phyloP scores from a whole-genome alignment of 2,329 filamentous ascomycete genomes.

The Bipolaris oryzae region DNA sequence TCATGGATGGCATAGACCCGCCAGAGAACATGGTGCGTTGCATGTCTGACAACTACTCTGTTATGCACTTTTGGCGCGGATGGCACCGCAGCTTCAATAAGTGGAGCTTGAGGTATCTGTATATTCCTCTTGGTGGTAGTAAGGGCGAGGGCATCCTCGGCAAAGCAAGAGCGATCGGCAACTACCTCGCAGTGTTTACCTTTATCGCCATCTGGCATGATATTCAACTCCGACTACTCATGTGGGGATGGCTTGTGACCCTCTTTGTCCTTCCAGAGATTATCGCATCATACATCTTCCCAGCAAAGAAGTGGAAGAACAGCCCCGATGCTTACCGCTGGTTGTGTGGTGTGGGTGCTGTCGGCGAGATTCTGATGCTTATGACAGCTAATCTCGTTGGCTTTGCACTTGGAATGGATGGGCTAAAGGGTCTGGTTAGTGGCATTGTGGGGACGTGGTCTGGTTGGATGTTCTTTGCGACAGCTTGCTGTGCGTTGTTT shows the following conservation, averaged over 20 bases:
- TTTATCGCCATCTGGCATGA: constrained; percentile 99
- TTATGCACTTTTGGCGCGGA: constrained; percentile 88
- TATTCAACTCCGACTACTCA: constrained; percentile 84
- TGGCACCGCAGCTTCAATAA: constrained; percentile 97
- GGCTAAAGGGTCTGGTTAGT: constrained; percentile 74
- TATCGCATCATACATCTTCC: constrained; percentile 73
- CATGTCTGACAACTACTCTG: constrained; percentile 92
- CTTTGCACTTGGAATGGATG: constrained; percentile 91
- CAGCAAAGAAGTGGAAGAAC: constrained; percentile 71
- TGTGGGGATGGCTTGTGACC: constrained; percentile 97
- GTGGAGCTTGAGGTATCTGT: constrained; percentile 93
- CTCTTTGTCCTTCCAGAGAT: constrained; percentile 93
- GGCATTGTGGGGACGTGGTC: constrained; percentile 78
- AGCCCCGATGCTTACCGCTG: constrained; percentile 76
- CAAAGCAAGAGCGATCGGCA: constrained; percentile 67
- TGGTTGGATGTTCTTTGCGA: constrained; percentile 74
- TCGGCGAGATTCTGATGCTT: constrained; percentile 90
- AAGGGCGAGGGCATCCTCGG: constrained; percentile 43
- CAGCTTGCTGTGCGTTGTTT: constrained; percentile 77
- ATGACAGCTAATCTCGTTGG: constrained; percentile 94
- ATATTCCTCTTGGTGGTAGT: constrained; percentile 83
- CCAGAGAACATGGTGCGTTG: constrained; percentile 99
- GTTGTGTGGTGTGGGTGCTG: constrained; percentile 78
- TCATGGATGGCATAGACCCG: constrained; percentile 89
- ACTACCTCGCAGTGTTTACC: constrained; percentile 86